Base-by-base conservation (phyloP, 306 rosid genomes). In the Albizia julibrissin region DNA sequence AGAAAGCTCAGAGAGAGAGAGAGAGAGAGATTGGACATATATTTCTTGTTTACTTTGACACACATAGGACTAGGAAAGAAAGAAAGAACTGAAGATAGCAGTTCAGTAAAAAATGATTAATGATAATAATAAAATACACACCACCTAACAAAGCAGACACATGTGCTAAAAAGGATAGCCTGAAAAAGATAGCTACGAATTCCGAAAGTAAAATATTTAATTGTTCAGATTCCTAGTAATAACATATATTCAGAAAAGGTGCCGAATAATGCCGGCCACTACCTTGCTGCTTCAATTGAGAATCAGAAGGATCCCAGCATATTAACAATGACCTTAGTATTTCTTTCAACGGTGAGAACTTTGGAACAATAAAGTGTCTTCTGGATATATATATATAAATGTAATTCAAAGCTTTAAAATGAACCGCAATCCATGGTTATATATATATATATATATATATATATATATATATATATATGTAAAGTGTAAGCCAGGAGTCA, bases 401-500 rank as follows among this genome's bases (percentile, higher is more conserved):
- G 18, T 1, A 4, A 26, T 26, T 61, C 15, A 61, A 61, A 61
- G 67, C 67, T 24, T 62, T 62, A 27, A 62, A 26, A 62, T 44
- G 13, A 42, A 24, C 10, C 37, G 52, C 58, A 69, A 69, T 39
- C 33, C 76, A 2, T 71, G 76, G 19, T 71, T 44, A 40, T 10
- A 71, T 44, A 18, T 52, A 34, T 14, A 3, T 16, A 1, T 16
- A 5, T 16, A 13, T 46, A 3, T 46, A 0, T 46, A 3, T 50
- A 9, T 15, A 3, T 4, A 15, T 4, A 15, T 14, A 3, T 14
- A 0, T 15, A 3, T 50, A 4, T 15, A 26, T 56, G 10, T 59
- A 40, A 81, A 64, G 79, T 15, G n/a, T 5, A 14, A 49, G 40
- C 54, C 58, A 65, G 46, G 39, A 65, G 79, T 81, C 75, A 74